These are phyloP conservation scores for Pseudocercospora musae DNA, from an alignment of 2,329 filamentous ascomycete genomes.

Conservation along the genomic window DNA sequence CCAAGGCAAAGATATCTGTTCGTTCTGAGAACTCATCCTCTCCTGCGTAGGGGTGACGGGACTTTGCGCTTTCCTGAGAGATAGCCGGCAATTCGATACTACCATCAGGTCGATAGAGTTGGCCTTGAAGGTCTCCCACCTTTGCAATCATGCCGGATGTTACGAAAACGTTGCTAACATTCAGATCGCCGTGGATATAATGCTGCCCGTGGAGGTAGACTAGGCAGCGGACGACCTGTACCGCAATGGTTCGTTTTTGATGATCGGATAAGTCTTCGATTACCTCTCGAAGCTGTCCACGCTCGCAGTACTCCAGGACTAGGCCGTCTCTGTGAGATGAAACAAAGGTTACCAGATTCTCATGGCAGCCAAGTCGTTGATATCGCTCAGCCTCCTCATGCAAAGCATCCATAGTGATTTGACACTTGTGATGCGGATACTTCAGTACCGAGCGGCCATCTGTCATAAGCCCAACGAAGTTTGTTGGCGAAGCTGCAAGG, in stretches of 20 bases:
- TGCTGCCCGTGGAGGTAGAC: neutral
- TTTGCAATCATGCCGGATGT: neutral
- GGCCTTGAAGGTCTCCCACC: neutral
- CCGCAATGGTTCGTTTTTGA: neutral
- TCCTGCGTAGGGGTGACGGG: conserved; percentile 10
- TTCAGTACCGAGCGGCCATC: too few species aligned
- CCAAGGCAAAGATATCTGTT: neutral
- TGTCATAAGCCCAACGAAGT: too few species aligned
- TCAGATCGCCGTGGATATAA: neutral
- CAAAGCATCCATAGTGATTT: too few species aligned
- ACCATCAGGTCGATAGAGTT: conserved; percentile 2
- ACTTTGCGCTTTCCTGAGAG: conserved; percentile 10
- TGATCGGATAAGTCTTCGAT: neutral
- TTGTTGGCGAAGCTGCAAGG: too few species aligned
- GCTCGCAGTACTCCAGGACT: neutral
- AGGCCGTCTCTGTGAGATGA: too few species aligned
- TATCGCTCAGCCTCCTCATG: too few species aligned
- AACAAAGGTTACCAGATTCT: too few species aligned
- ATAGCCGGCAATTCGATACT: conserved; percentile 8
- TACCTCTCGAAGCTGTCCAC: neutral
- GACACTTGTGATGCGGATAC: too few species aligned
- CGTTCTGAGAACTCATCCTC: neutral
- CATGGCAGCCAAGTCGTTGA: too few species aligned
- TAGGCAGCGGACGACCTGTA: neutral
- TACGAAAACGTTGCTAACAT: neutral